Conservation (phyloP, 2,329 filamentous ascomycete genomes). For the Colletotrichum limetticola region DNA sequence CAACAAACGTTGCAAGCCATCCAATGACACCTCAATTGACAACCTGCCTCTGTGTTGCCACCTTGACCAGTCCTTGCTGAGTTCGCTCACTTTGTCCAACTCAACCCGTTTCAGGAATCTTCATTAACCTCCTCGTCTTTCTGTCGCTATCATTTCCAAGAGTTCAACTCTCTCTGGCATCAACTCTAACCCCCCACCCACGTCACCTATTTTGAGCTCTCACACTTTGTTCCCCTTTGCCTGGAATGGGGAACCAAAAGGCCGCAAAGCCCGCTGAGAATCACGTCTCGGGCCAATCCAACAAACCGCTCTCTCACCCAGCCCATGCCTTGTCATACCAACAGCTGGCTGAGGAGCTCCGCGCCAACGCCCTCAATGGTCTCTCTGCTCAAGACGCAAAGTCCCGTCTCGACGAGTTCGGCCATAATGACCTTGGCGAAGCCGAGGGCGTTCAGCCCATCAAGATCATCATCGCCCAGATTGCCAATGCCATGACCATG, state of each 20-base stretch:
- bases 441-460: conserved; percentile 63
- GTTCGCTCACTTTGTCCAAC: not conserved
- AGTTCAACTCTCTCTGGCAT: not conserved
- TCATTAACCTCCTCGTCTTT: too few species aligned
- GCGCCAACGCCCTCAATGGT: conserved; percentile 64
- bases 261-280: conserved; percentile 16
- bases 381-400: conserved; percentile 62
- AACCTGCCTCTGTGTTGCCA: conserved; percentile 7
- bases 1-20: not conserved
- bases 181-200: not conserved
- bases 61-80: conserved; percentile 22
- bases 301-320: conserved; percentile 61
- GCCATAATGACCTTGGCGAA: conserved; percentile 68
- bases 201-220: too few species aligned
- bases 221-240: not conserved
- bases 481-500: conserved; percentile 75
- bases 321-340: conserved; percentile 66
- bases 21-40: conserved; percentile 1
- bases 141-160: not conserved
- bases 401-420: conserved; percentile 63
- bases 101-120: not conserved
- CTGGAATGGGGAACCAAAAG: conserved; percentile 13
- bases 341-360: conserved; percentile 61
- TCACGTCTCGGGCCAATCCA: conserved; percentile 49
- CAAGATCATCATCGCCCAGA: conserved; percentile 70